Percentiles rank a stretch among this genome's conserved stretches.
These are phyloP conservation scores for Salix viminalis DNA, from an alignment of 345 rosid species.

Conservation along the genomic window DNA sequence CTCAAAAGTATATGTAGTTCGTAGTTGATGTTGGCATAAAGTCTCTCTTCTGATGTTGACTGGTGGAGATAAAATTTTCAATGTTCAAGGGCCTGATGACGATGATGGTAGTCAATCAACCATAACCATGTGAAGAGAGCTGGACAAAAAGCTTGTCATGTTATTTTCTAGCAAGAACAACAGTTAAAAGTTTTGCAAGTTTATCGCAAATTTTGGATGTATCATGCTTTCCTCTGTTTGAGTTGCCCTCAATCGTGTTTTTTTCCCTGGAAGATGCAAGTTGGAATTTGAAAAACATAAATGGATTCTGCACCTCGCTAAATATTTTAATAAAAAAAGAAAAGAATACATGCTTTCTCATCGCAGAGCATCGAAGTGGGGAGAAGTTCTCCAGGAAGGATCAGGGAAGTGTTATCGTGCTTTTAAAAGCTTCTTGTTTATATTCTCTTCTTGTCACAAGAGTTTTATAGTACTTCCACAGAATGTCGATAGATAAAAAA, in stretches of 20 bases:
- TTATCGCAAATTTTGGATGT: neutral
- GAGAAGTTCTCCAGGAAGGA: no score
- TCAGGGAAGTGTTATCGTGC: no score
- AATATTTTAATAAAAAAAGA: neutral
- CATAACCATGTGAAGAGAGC: neutral
- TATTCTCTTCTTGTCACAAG: no score
- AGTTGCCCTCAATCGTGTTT: neutral
- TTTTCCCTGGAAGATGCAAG: no score
- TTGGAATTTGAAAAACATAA: no score
- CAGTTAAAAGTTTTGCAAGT: neutral
- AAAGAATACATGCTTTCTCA: no score
- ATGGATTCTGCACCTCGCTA: neutral
- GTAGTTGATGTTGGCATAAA: slow-evolving; percentile 8
- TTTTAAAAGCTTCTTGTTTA: no score
- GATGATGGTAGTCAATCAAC: neutral
- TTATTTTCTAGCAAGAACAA: neutral
- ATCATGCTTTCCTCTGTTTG: neutral
- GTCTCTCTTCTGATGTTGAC: slow-evolving; percentile 2
- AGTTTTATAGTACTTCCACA: no score
- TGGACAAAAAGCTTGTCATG: neutral
- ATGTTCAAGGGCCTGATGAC: neutral
- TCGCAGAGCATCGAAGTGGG: no score
- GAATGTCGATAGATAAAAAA: no score
- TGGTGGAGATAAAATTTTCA: neutral
- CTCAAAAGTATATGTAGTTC: slow-evolving; percentile 1